These are phyloP conservation scores for Macrophomina pseudophaseolina DNA, from an alignment of 2,329 filamentous ascomycete genomes.

Conservation along the genomic window DNA sequence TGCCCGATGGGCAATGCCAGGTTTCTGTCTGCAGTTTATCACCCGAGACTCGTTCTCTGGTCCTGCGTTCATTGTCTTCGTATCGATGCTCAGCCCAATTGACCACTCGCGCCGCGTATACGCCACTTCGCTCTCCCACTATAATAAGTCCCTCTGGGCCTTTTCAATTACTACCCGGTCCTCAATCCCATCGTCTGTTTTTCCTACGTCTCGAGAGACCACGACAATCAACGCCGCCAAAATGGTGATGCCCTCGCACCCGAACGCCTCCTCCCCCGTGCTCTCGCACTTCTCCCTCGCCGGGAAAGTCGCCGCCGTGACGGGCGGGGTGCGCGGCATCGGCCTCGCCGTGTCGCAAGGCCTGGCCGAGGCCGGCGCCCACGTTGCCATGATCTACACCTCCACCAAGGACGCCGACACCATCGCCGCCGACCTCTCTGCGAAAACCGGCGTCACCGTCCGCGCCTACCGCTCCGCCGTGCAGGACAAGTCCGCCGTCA, in stretches of 20 bases:
- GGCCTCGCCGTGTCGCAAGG: slow-evolving; percentile 25
- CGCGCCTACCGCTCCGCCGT: slow-evolving; percentile 32
- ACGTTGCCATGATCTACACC: slow-evolving; percentile 29
- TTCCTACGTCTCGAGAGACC: neutral
- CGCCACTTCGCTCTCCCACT: neutral
- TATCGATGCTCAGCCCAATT: neutral
- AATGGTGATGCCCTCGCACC: slow-evolving; percentile 23
- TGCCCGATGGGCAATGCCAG: neutral
- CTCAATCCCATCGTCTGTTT: neutral
- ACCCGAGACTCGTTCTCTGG: neutral
- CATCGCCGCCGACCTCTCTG: slow-evolving; percentile 30
- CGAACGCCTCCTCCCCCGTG: slow-evolving; percentile 21
- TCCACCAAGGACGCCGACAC: slow-evolving; percentile 29
- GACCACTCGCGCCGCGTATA: neutral
- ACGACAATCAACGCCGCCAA: neutral
- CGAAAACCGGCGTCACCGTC: slow-evolving; percentile 28
- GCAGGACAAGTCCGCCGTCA: slow-evolving; percentile 29
- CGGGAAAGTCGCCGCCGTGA: slow-evolving; percentile 27
- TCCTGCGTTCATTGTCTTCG: too few relatives aligned
- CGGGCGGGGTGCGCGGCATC: slow-evolving; percentile 28
- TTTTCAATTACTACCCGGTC: neutral
- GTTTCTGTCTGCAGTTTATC: neutral
- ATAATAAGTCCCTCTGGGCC: neutral
- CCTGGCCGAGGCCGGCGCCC: slow-evolving; percentile 28
- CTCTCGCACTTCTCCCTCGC: slow-evolving; percentile 27